phyloP scores from a whole-genome alignment of 139 green algal species.

The Tetratostichococcus sp. region DNA sequence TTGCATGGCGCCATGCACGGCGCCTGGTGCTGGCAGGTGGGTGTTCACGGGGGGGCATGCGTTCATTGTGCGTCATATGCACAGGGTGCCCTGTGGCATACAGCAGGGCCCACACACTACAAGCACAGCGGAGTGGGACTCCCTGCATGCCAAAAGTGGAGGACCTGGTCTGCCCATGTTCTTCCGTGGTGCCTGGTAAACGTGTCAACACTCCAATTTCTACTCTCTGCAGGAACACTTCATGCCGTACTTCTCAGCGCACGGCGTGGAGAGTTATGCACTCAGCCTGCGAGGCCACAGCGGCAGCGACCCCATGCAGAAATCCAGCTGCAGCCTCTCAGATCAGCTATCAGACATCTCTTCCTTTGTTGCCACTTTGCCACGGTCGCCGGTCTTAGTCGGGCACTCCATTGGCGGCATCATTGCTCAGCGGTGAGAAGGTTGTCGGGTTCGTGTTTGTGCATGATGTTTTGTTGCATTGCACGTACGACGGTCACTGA shows the following conservation, averaged over 20 bases:
- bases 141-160: no score
- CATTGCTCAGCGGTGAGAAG: constrained; percentile 67
- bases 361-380: constrained; percentile 36
- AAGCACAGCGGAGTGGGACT: no score
- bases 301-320: constrained; percentile 14
- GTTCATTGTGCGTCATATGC: no score
- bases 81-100: no score
- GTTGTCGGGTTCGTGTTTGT: no score
- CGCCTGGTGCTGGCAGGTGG: constrained; percentile 78
- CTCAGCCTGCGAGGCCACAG: constrained; percentile 69
- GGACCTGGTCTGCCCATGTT: no score
- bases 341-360: constrained; percentile 24
- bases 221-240: constrained; percentile 56
- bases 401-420: constrained; percentile 80
- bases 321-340: not conserved
- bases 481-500: no score
- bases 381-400: constrained; percentile 61
- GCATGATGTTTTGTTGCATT: no score
- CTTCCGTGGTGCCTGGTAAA: no score
- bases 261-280: constrained; percentile 61
- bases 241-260: constrained; percentile 65
- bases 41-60: not conserved
- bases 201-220: not conserved
- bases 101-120: no score
- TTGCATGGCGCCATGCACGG: constrained; percentile 85